phyloP scores from a whole-genome alignment of 176 grass and related monocot genomes.

The Musa beccarii region DNA sequence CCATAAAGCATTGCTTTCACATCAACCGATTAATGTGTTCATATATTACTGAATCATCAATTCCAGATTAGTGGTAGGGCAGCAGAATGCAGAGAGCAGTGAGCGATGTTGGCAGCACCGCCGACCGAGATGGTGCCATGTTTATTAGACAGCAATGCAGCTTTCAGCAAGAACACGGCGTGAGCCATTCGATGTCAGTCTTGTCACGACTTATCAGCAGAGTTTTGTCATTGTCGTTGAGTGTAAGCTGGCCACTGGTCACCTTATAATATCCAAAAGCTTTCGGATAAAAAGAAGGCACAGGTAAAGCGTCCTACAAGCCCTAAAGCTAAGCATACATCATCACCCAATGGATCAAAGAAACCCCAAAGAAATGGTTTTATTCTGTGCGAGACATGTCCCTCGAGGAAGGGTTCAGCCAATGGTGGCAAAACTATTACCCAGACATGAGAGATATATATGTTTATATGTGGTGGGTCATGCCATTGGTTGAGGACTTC shows the following conservation, averaged over 20 bases:
- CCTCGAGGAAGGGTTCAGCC: background rate
- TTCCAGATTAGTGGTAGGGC: no score
- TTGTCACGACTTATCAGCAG: background rate
- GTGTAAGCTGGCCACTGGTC: background rate
- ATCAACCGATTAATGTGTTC: no score
- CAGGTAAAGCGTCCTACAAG: background rate
- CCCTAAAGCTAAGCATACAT: background rate
- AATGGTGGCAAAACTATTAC: constrained; percentile 1
- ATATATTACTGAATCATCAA: no score
- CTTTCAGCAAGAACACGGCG: background rate
- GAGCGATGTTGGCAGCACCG: no score
- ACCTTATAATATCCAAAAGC: background rate
- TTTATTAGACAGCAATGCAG: background rate
- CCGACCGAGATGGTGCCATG: no score
- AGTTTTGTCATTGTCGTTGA: background rate
- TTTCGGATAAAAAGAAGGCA: background rate
- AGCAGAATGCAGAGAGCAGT: no score
- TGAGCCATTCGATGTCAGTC: constrained; percentile 1
- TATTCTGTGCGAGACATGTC: background rate
- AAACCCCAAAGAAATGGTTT: background rate
- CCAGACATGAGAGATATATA: background rate
- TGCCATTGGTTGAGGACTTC: background rate
- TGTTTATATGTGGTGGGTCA: background rate
- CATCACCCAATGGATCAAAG: background rate
- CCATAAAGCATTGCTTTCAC: no score